Base-by-base conservation (phyloP, 1,284 basidiomycete genomes). In the Microbotryum violaceum region DNA sequence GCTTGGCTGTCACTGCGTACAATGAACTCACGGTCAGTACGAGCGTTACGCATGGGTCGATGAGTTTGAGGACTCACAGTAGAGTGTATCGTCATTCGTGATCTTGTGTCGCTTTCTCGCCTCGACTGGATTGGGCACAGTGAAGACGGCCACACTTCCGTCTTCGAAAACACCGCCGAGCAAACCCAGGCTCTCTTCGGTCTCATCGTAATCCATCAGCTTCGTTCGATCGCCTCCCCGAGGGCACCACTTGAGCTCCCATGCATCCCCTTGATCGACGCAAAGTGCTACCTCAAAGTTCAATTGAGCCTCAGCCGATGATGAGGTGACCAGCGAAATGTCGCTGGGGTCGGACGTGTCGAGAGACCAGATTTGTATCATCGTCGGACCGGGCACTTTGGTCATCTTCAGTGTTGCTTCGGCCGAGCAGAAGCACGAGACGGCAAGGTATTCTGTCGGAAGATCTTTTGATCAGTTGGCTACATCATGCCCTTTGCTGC, bases 161-260 rank as follows among this genome's bases (percentile, higher is more conserved):
- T 94, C 89, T 70, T 86, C 84, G 62, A 91, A 91, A 0, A 85
- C 83, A 1, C 86, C 90, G 0, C 83, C 88, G 16, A 96, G 71
- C 18, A 96, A 73, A 2, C 92, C 92, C 0, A 96, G 77, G 71
- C 89, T 91, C 27, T 82, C 79, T n/a, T 79, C 75, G 20, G 18
- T 23, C 29, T 57, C 67, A 63, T 54, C 46, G 12, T 29, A 21
- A 21, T 52, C 50, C 10, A 47, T 57, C 29, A 55, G 33, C 50
- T 49, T 31, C 5, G 29, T n/a, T 37, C 52, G 27, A 49, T 57
- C 25, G 14, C 66, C 65, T 45, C 65, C 62, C 6, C 89, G 73
- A 4, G 91, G 91, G 75, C 90, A 92, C 91, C 91, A 96, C 75
- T 86, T 88, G 20, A 91, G 72, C 56, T 88, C 85, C 66, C 84